Evolutionary conservation across 2,329 filamentous ascomycete species (phyloP).

Genomic region (Escovopsis weberi): DNA sequence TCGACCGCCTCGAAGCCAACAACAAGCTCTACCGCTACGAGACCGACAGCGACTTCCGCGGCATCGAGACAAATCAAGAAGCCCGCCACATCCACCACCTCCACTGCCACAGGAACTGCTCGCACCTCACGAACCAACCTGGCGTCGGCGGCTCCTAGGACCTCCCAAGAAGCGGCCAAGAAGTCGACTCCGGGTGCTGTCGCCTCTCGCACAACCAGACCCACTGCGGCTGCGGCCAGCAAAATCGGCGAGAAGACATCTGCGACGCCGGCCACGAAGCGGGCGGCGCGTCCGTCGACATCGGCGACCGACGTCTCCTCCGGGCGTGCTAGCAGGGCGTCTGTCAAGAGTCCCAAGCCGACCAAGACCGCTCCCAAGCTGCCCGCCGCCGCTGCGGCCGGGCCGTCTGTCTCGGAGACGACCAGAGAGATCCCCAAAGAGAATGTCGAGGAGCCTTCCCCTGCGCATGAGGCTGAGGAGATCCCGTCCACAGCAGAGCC

Average conservation of each 20-base stretch:
- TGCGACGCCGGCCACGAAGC: conserved; percentile 33
- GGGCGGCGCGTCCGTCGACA: conserved; percentile 11
- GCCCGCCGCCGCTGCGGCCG: not conserved
- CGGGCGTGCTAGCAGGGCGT: conserved; percentile 5
- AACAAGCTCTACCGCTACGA: too few relatives aligned
- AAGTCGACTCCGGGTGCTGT: conserved; percentile 48
- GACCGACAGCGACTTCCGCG: not conserved
- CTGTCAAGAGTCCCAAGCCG: conserved; percentile 1
- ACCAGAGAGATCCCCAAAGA: too few relatives aligned
- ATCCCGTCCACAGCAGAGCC: not conserved
- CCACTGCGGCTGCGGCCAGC: conserved; percentile 53
- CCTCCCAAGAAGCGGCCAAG: conserved; percentile 22
- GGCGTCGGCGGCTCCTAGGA: conserved; percentile 44
- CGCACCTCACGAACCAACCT: conserved; percentile 36
- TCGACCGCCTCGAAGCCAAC: too few relatives aligned
- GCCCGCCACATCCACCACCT: conserved; percentile 22
- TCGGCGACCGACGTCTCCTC: conserved; percentile 8
- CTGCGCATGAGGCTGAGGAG: not conserved
- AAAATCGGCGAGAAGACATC: conserved; percentile 51
- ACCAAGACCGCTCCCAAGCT: not conserved
- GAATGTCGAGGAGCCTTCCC: not conserved
- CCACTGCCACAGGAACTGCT: conserved; percentile 12
- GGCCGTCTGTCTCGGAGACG: not conserved
- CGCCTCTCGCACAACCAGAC: conserved; percentile 69
- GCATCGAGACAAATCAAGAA: conserved; percentile 24